Conservation (phyloP, 257 asterid genomes). For the Capsicum rhomboideum region DNA sequence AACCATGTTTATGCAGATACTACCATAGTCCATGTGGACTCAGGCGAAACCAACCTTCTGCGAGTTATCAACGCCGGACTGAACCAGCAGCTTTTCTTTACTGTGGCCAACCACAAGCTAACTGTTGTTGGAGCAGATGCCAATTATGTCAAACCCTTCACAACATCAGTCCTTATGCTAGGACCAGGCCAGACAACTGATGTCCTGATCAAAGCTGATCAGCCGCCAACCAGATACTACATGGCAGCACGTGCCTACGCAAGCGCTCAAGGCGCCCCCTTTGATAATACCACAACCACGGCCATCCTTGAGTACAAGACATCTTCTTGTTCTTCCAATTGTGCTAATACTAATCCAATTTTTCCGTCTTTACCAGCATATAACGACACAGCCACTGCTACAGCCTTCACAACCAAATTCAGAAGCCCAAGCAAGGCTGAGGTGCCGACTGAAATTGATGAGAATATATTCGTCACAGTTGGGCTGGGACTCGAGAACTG, state of each 20-base stretch:
- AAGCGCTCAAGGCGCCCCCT: constrained; percentile 71
- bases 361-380: constrained; percentile 54
- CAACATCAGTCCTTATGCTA: constrained; percentile 72
- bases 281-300: constrained; percentile 89
- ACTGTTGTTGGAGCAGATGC: constrained; percentile 91
- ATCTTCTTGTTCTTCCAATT: constrained; percentile 37
- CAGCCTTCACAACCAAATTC: constrained; percentile 54
- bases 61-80: constrained; percentile 67
- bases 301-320: constrained; percentile 65
- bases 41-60: constrained; percentile 68
- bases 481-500: constrained; percentile 70
- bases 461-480: constrained; percentile 53
- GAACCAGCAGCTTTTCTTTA: constrained; percentile 83
- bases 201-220: constrained; percentile 64
- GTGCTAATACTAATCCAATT: constrained; percentile 28
- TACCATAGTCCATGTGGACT: constrained; percentile 30
- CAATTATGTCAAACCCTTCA: constrained; percentile 68
- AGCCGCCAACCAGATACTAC: constrained; percentile 56
- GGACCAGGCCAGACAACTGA: constrained; percentile 98
- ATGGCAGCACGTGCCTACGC: constrained; percentile 86
- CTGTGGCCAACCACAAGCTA: constrained; percentile 69
- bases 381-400: constrained; percentile 67
- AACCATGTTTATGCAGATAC: constrained; percentile 42
- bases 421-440: constrained; percentile 44
- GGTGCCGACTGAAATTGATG: constrained; percentile 62